Conservation (phyloP, 352 stramenopile species). For the Phytophthora palmivora region DNA sequence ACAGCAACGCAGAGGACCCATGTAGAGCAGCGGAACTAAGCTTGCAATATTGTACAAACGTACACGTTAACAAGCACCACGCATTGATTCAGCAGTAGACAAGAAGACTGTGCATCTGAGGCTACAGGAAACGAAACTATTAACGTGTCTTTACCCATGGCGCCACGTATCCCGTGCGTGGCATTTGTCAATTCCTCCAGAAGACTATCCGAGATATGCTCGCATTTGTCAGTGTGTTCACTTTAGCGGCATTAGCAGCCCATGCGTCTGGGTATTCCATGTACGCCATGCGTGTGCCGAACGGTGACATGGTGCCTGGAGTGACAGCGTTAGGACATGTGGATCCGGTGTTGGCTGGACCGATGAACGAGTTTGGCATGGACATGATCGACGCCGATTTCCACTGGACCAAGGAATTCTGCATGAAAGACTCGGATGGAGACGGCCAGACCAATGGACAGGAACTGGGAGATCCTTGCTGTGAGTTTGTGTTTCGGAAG, state of each 20-base stretch:
- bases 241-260: slow-evolving; percentile 1
- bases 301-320: slow-evolving; percentile 42
- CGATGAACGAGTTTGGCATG: slow-evolving; percentile 41
- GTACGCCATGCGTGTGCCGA: slow-evolving; percentile 37
- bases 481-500: slow-evolving; percentile 27
- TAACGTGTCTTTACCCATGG: slow-evolving; percentile 23
- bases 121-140: slow-evolving; percentile 1
- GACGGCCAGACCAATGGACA: slow-evolving; percentile 41
- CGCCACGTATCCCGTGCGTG: slow-evolving; percentile 13
- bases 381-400: slow-evolving; percentile 37
- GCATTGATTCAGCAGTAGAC: neutral
- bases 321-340: slow-evolving; percentile 39
- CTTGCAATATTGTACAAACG: slow-evolving; percentile 9
- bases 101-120: slow-evolving; percentile 10
- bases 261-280: slow-evolving; percentile 18
- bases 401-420: slow-evolving; percentile 39
- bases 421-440: slow-evolving; percentile 40
- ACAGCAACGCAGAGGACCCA: slow-evolving; percentile 20
- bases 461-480: slow-evolving; percentile 40
- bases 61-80: slow-evolving; percentile 6
- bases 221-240: neutral
- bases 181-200: slow-evolving; percentile 10
- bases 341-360: slow-evolving; percentile 23
- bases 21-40: slow-evolving; percentile 17
- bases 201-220: slow-evolving; percentile 14